A percentile compares a stretch with the other conserved stretches of the same genome.
These are phyloP conservation scores for Exidia glandulosa DNA, from an alignment of 768 basidiomycete genomes.

Conservation along the genomic window DNA sequence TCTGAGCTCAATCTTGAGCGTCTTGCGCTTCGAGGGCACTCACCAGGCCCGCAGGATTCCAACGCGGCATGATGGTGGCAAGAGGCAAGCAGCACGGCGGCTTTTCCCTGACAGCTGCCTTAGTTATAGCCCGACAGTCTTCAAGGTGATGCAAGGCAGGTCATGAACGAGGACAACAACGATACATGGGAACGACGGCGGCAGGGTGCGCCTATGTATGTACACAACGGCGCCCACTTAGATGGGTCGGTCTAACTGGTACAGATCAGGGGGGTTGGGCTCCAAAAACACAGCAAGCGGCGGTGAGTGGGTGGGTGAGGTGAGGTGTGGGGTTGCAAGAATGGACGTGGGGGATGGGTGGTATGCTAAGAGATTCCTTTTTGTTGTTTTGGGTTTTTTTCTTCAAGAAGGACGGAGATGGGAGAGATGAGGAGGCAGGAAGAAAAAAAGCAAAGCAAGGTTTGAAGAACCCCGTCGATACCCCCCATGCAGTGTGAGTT, in stretches of 20 bases:
- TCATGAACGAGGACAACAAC: not conserved
- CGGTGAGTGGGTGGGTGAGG: not conserved
- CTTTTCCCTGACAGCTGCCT: no score
- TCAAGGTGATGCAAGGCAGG: no score
- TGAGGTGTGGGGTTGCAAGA: not conserved
- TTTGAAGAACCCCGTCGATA: no score
- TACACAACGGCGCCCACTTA: not conserved
- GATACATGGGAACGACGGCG: not conserved
- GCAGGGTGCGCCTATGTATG: not conserved
- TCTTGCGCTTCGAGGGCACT: not conserved
- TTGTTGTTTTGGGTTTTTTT: no score
- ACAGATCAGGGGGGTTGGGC: not conserved
- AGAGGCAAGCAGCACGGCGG: no score
- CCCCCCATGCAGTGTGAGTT: no score
- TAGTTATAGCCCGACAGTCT: no score
- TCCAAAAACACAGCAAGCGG: not conserved
- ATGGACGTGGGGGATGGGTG: not conserved
- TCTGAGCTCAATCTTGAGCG: not conserved
- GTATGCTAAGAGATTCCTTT: not conserved
- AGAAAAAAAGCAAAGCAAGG: not conserved
- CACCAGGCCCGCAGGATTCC: not conserved
- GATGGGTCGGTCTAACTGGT: not conserved
- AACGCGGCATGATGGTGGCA: no score
- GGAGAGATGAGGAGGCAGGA: not conserved
- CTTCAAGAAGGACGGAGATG: not conserved